Percentiles rank a stretch among this genome's conserved stretches.
These are phyloP conservation scores for Paraconiothyrium sp. DNA, from an alignment of 2,329 filamentous ascomycete species.

Conservation along the genomic window DNA sequence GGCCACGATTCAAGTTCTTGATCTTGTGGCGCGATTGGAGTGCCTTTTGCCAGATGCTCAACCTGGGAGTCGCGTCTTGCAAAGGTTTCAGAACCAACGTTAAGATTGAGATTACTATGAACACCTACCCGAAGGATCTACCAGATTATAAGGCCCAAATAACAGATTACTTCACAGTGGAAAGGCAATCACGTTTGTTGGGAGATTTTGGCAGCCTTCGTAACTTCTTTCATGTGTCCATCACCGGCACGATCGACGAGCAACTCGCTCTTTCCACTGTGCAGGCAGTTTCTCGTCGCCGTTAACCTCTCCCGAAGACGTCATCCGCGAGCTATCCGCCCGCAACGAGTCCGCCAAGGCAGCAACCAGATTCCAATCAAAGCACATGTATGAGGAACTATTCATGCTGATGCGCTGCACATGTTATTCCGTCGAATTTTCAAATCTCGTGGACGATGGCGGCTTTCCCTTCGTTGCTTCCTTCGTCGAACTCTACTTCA, in stretches of 20 bases:
- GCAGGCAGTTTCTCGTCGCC: background rate
- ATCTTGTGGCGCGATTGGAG: slow-evolving; percentile 20
- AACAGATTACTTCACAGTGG: slow-evolving; percentile 1
- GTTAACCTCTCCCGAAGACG: background rate
- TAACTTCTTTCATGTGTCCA: background rate
- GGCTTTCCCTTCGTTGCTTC: background rate
- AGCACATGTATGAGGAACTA: background rate
- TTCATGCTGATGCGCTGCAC: background rate
- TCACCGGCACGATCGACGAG: background rate
- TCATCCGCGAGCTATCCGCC: background rate
- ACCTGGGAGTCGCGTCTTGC: background rate
- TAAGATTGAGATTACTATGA: background rate
- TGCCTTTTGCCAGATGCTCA: slow-evolving; percentile 14
- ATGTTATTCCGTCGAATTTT: background rate
- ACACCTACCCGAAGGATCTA: background rate
- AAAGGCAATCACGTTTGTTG: background rate
- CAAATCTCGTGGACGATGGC: background rate
- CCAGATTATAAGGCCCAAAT: slow-evolving; percentile 1
- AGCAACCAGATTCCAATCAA: background rate
- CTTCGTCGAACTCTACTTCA: slow-evolving; percentile 3
- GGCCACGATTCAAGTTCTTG: slow-evolving; percentile 21
- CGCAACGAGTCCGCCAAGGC: background rate
- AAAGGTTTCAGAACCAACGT: background rate
- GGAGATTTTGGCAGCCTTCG: background rate
- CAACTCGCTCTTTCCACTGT: background rate